phyloP scores from a whole-genome alignment of 192 early-diverging fungal genomes.

The Spinellus fusiger region DNA sequence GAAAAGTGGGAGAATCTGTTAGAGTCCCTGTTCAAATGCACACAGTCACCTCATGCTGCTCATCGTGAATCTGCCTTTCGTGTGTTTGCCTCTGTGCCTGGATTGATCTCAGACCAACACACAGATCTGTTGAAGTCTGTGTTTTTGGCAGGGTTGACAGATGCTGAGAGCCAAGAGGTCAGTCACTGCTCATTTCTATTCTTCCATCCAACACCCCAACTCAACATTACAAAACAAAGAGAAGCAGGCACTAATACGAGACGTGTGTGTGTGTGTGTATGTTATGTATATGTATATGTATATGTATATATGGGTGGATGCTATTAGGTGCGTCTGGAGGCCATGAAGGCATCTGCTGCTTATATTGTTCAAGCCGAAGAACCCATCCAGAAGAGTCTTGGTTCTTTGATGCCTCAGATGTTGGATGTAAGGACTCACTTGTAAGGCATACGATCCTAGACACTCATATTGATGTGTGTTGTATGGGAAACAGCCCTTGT shows the following conservation, averaged over 20 bases:
- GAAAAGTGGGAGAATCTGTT: slow-evolving; percentile 80
- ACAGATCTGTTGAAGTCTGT: slow-evolving; percentile 62
- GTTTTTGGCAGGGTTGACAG: slow-evolving; percentile 68
- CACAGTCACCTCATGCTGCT: slow-evolving; percentile 64
- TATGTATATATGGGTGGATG: not conserved
- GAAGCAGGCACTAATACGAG: not conserved
- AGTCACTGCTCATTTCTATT: not conserved
- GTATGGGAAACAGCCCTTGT: slow-evolving; percentile 40
- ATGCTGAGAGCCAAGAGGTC: slow-evolving; percentile 50
- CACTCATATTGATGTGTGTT: slow-evolving; percentile 15
- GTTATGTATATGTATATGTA: not conserved
- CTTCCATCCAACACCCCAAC: no score
- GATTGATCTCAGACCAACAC: slow-evolving; percentile 68
- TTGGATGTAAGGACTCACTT: slow-evolving; percentile 50
- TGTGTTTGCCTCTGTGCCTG: slow-evolving; percentile 80
- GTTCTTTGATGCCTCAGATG: slow-evolving; percentile 74
- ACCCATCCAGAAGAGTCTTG: slow-evolving; percentile 47
- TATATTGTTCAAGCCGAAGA: slow-evolving; percentile 69
- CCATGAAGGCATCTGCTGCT: slow-evolving; percentile 68
- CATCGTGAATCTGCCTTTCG: slow-evolving; percentile 87
- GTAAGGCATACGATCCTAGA: no score
- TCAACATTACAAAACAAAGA: no score
- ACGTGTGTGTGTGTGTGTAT: not conserved
- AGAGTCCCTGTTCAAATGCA: slow-evolving; percentile 73
- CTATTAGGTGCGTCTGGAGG: slow-evolving; percentile 63